These are phyloP conservation scores for Hymenoscyphus fructigenus DNA, from an alignment of 2,329 filamentous ascomycete species.

Conservation along the genomic window DNA sequence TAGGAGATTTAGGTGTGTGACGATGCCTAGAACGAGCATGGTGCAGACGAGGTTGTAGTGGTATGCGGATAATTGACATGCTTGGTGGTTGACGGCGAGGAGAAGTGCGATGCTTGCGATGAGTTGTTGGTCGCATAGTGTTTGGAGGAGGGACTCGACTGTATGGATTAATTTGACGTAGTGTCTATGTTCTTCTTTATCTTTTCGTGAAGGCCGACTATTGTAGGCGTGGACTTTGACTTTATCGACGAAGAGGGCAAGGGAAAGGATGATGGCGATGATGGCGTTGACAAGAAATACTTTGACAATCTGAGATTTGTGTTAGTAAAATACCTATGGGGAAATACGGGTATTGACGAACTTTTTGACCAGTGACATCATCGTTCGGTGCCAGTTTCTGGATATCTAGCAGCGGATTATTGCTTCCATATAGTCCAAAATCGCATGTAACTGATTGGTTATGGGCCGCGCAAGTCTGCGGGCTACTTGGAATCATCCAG, in stretches of 20 bases:
- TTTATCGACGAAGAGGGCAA: conserved; percentile 6
- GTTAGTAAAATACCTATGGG: neutral
- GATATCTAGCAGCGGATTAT: neutral
- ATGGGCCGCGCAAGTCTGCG: neutral
- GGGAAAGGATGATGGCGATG: conserved; percentile 1
- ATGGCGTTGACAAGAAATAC: conserved; percentile 1
- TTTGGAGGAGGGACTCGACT: conserved; percentile 5
- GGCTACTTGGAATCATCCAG: conserved; percentile 4
- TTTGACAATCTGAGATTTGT: conserved; percentile 2
- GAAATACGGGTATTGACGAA: neutral
- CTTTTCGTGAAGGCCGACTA: neutral
- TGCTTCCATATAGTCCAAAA: conserved; percentile 5
- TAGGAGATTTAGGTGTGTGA: conserved; percentile 10
- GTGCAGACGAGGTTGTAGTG: conserved; percentile 12
- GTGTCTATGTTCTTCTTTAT: neutral
- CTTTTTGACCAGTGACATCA: conserved; percentile 6
- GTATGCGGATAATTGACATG: conserved; percentile 8
- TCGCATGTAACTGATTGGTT: conserved; percentile 5
- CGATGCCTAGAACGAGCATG: conserved; percentile 7
- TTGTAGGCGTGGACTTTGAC: neutral
- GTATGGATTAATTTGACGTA: conserved; percentile 8
- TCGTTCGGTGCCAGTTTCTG: conserved; percentile 8
- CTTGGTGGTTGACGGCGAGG: conserved; percentile 4
- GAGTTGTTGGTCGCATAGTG: conserved; percentile 8
- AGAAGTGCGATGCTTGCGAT: conserved; percentile 7